Percentiles rank a stretch among this genome's conserved stretches.
Conservation (phyloP, 2,329 filamentous ascomycete species). For the Cytospora piceicola region DNA sequence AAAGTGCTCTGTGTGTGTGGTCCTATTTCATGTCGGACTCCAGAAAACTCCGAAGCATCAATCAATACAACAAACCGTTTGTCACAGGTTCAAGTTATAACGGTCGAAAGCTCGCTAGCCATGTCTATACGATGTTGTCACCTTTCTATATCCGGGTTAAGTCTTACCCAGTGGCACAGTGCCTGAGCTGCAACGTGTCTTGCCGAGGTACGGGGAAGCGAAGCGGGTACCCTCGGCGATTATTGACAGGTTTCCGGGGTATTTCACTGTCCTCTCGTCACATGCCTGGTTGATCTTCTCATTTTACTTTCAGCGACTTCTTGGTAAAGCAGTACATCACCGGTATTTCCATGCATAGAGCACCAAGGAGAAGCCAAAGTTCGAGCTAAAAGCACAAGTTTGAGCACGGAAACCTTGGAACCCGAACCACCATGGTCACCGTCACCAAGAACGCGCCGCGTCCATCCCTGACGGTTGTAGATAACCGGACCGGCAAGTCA, state of each 20-base stretch:
- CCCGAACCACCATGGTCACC: slow-evolving; percentile 34
- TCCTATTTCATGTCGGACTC: too few relatives aligned
- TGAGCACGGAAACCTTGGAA: neutral
- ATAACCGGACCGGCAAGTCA: slow-evolving; percentile 53
- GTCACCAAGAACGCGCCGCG: slow-evolving; percentile 36
- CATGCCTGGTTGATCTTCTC: neutral
- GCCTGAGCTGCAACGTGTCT: neutral
- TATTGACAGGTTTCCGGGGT: neutral
- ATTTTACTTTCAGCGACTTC: neutral
- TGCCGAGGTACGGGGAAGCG: neutral
- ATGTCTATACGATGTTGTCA: neutral
- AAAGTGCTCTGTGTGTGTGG: too few relatives aligned
- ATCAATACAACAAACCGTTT: neutral
- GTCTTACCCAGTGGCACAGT: neutral
- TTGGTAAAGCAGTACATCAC: neutral
- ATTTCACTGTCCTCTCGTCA: neutral
- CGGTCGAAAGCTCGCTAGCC: neutral
- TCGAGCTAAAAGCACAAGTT: neutral
- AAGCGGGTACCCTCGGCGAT: slow-evolving; percentile 3
- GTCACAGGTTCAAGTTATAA: neutral
- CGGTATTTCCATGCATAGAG: neutral
- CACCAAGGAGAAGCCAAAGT: neutral
- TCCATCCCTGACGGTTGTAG: slow-evolving; percentile 48
- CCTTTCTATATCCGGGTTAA: neutral
- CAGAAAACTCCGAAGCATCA: too few relatives aligned